phyloP scores from a whole-genome alignment of 768 basidiomycete species.

The Amanita jacksonii region DNA sequence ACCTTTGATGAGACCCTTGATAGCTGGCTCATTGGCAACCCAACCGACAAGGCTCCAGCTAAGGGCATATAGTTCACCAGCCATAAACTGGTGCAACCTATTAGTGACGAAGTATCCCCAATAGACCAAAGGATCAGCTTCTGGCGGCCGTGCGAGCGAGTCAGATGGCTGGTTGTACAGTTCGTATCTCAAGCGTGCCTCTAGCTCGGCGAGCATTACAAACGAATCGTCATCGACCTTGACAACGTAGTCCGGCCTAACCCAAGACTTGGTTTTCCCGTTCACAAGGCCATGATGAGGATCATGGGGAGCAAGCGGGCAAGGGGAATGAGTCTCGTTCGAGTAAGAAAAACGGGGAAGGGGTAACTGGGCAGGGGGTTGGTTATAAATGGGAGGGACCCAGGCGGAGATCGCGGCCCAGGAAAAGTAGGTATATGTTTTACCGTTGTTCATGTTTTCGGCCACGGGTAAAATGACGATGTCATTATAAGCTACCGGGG shows the following conservation, averaged over 20 bases:
- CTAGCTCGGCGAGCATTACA: conserved; percentile 89
- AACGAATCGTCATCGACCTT: conserved; percentile 97
- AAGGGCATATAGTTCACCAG: conserved; percentile 85
- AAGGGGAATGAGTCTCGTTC: conserved; percentile 43
- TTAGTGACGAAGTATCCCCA: conserved; percentile 92
- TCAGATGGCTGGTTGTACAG: conserved; percentile 38
- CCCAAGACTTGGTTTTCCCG: conserved; percentile 50
- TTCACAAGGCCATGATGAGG: conserved; percentile 46
- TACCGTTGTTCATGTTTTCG: conserved; percentile 97
- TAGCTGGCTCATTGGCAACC: conserved; percentile 64
- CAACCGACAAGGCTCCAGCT: conserved; percentile 85
- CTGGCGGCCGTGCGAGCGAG: conserved; percentile 8
- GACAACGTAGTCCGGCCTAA: conserved; percentile 82
- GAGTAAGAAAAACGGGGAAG: conserved; percentile 59
- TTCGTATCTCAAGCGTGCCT: conserved; percentile 76
- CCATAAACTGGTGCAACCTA: conserved; percentile 86
- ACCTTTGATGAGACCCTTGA: conserved; percentile 62
- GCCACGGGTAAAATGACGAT: conserved; percentile 72
- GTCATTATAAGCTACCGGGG: conserved; percentile 64
- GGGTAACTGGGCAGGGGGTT: conserved; percentile 25
- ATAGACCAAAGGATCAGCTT: conserved; percentile 65
- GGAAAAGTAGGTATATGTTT: conserved; percentile 83
- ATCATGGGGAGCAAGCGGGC: conserved; percentile 63
- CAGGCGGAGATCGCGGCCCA: conserved; percentile 91
- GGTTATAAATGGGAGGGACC: conserved; percentile 70